Conservation (phyloP, 768 basidiomycete genomes). For the Tulasnella sp. region DNA sequence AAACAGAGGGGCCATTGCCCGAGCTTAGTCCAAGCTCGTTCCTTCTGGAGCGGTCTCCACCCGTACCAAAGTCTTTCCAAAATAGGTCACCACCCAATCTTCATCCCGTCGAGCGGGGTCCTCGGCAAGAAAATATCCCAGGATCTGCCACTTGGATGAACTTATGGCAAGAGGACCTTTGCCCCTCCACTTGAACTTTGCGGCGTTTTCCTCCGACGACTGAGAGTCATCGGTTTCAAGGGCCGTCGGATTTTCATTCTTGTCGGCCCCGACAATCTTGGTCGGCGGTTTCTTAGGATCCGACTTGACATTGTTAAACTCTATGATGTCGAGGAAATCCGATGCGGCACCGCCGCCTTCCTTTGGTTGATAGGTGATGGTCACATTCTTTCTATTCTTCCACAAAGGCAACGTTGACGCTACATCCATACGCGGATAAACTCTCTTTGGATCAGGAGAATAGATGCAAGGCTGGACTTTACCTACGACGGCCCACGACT, state of each 20-base stretch:
- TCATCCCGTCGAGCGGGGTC: slow-evolving; percentile 3
- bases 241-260: not conserved
- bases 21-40: not conserved
- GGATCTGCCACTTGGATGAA: slow-evolving; percentile 11
- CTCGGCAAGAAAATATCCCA: slow-evolving; percentile 10
- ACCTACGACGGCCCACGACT: slow-evolving; percentile 8
- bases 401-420: slow-evolving; percentile 11
- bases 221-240: not conserved
- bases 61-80: slow-evolving; percentile 14
- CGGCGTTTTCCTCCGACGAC: not conserved
- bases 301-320: slow-evolving; percentile 2
- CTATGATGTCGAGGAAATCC: slow-evolving; percentile 6
- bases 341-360: not conserved
- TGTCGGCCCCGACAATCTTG: slow-evolving; percentile 10
- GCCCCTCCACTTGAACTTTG: slow-evolving; percentile 7
- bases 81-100: slow-evolving; percentile 15
- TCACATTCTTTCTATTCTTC: slow-evolving; percentile 14
- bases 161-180: not conserved
- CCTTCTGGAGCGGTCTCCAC: not conserved
- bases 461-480: not conserved
- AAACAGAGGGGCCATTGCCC: not conserved
- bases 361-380: slow-evolving; percentile 4
- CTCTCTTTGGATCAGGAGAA: not conserved
- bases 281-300: not conserved
- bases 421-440: not conserved